Percentiles rank a stretch among this genome's conserved stretches.
Conservation (phyloP, 1,139 yeast species). For the Nadsonia commutata region DNA sequence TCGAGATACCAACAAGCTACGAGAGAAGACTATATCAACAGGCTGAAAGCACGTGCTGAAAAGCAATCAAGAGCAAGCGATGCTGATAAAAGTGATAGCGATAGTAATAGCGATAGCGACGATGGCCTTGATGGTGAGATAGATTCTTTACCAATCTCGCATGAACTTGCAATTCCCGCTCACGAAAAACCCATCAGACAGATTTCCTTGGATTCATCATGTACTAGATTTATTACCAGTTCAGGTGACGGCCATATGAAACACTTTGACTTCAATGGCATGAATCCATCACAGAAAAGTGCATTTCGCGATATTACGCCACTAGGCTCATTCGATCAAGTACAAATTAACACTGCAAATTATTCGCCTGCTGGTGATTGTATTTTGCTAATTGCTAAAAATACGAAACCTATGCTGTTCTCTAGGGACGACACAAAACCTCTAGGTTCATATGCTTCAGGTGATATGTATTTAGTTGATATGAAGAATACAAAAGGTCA, state of each 20-base stretch:
- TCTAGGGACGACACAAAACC: slow-evolving; percentile 17
- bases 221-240: slow-evolving; percentile 20
- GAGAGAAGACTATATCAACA: slow-evolving; percentile 9
- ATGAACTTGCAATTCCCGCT: slow-evolving; percentile 17
- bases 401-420: slow-evolving; percentile 16
- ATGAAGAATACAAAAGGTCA: slow-evolving; percentile 27
- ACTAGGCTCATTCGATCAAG: slow-evolving; percentile 12
- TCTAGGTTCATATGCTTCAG: slow-evolving; percentile 18
- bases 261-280: slow-evolving; percentile 24
- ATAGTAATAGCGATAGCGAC: slow-evolving; percentile 11
- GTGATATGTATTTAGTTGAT: slow-evolving; percentile 27
- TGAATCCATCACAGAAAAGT: slow-evolving; percentile 16
- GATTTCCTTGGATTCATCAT: slow-evolving; percentile 19
- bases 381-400: slow-evolving; percentile 18
- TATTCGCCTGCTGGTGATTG: slow-evolving; percentile 16
- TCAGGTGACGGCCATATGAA: slow-evolving; percentile 20
- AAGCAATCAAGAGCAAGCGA: slow-evolving; percentile 1
- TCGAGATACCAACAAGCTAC: slow-evolving; percentile 9
- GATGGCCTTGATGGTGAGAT: slow-evolving; percentile 16
- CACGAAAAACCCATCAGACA: slow-evolving; percentile 19
- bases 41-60: background rate
- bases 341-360: slow-evolving; percentile 15
- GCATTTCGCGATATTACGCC: slow-evolving; percentile 22
- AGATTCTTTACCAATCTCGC: slow-evolving; percentile 20
- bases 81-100: slow-evolving; percentile 7